Evolutionary conservation across 2,329 filamentous ascomycete species (phyloP).

Genomic region (Pseudodiploospora longispora): DNA sequence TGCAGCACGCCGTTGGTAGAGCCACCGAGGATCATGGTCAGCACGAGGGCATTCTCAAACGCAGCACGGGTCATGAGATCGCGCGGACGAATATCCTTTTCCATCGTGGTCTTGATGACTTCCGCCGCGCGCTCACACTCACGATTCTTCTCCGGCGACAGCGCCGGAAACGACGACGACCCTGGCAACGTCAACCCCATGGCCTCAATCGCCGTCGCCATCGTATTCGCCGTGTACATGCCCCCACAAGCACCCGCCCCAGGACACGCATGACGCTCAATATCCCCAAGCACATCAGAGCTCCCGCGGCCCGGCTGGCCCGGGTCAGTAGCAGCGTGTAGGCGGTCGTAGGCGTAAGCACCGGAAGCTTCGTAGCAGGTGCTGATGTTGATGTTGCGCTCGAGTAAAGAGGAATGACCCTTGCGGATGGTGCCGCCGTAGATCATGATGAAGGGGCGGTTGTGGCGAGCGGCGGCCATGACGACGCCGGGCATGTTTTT

Average conservation of each 20-base stretch:
- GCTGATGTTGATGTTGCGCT: constrained; percentile 76
- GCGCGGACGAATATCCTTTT: constrained; percentile 70
- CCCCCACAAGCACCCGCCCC: constrained; percentile 61
- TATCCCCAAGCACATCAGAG: constrained; percentile 74
- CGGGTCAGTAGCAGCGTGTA: constrained; percentile 60
- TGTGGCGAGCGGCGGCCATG: constrained; percentile 86
- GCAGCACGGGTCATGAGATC: constrained; percentile 72
- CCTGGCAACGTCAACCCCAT: constrained; percentile 82
- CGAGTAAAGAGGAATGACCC: constrained; percentile 70
- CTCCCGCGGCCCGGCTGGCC: constrained; percentile 58
- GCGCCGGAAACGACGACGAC: constrained; percentile 74
- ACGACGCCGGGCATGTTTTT: constrained; percentile 96
- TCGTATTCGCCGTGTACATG: constrained; percentile 90
- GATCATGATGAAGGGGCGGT: constrained; percentile 88
- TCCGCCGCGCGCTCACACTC: constrained; percentile 78
- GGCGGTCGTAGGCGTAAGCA: constrained; percentile 67
- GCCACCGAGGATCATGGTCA: constrained; percentile 88
- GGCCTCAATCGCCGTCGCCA: constrained; percentile 81
- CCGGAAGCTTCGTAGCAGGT: constrained; percentile 85
- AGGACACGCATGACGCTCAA: constrained; percentile 67
- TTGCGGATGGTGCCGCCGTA: constrained; percentile 88
- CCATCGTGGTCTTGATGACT: constrained; percentile 71
- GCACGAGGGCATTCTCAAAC: constrained; percentile 81
- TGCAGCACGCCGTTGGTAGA: constrained; percentile 86
- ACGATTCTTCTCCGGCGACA: constrained; percentile 73